Base-by-base conservation (phyloP, 148 eudicot species). In the Rheum nobile region DNA sequence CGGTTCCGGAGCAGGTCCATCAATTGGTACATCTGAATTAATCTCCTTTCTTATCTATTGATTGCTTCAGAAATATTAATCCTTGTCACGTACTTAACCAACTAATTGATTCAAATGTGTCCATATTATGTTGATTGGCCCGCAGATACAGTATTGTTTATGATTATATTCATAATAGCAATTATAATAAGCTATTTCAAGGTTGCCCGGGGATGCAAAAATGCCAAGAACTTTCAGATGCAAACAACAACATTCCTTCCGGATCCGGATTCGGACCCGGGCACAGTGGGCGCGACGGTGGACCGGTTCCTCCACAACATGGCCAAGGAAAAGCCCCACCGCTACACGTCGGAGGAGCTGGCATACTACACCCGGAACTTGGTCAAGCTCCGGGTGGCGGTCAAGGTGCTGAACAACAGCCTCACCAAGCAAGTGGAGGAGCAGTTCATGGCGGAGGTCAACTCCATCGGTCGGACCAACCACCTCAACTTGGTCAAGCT, bases 401-500 rank as follows among this genome's bases (percentile, higher is more conserved):
- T 81, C 21, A 81, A 81, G 41, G 83, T 81, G 4, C 73, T 81
- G 0, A 81, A 77, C n/a, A 52, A 77, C n/a, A 74, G 17, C 38
- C 14, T 72, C 35, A 65, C 41, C 13, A 81, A 81, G n/a, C 72
- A 54, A 59, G 50, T 72, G 17, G 84, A 72, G 39, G 80, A 77
- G 77, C 80, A 81, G 12, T 81, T 81, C 76, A 81, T 81, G 80
- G 80, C 80, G 4, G 80, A 81, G 32, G 78, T 81, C 5, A 71
- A 70, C 71, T 76, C 77, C 19, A 80, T 80, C 46, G 76, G 82
- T 1, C 69, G 79, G 43, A 80, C 82, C 17, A 72, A 80, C 59
- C 79, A 80, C 31, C 44, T 80, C 54, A 80, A 80, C 31, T 68
- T 80, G 1, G 82, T 80, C 3, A 76, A 73, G 29, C 79, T 80